A percentile compares a stretch with the other conserved stretches of the same genome.
Evolutionary conservation across 1,139 yeast species (phyloP).

Genomic region (Hyphopichia burtonii): DNA sequence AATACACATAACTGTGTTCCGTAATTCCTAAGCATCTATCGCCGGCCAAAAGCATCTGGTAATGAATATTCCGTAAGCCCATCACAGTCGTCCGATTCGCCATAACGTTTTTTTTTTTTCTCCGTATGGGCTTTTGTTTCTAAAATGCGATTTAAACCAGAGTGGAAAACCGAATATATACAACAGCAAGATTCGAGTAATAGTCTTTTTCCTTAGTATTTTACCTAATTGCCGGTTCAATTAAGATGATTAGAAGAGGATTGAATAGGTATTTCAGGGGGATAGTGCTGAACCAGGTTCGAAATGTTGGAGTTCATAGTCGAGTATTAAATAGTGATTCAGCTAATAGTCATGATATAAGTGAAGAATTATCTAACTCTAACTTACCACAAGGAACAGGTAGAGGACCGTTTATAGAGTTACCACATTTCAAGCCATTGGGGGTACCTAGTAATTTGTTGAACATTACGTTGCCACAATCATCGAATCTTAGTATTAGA

Average conservation of each 20-base stretch:
- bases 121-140: neutral
- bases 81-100: constrained; percentile 1
- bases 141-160: neutral
- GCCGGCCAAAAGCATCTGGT: neutral
- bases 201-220: neutral
- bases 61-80: neutral
- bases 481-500: constrained; percentile 31
- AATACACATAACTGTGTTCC: neutral
- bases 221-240: neutral
- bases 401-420: constrained; percentile 40
- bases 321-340: neutral
- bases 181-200: too few species aligned
- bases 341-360: neutral
- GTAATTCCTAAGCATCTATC: neutral
- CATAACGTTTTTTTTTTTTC: neutral
- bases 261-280: neutral
- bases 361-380: neutral
- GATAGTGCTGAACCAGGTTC: neutral
- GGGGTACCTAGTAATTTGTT: constrained; percentile 32
- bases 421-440: constrained; percentile 33
- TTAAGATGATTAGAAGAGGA: neutral
- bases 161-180: neutral
- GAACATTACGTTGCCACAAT: constrained; percentile 35
- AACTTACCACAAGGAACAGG: constrained; percentile 23
- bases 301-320: neutral